Evolutionary conservation across 176 grass and related monocot species (phyloP), one percentile per base, ranked within the genome.

Genomic region (Otatea glauca): DNA sequence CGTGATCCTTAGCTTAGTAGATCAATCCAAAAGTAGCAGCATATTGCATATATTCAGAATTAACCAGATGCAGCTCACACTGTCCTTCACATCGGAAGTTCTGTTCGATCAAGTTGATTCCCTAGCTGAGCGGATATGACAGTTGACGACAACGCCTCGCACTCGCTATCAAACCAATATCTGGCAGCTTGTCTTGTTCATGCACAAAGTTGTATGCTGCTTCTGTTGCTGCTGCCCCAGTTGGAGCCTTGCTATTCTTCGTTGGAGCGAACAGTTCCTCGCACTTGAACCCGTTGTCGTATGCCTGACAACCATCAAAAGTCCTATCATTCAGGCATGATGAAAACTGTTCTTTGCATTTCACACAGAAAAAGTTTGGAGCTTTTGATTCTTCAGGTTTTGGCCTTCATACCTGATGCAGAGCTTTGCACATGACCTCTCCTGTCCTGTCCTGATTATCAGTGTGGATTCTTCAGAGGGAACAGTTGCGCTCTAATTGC

Each of bases 321-420:
- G 84, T 80, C 84, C 35, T 64, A 80, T 86, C 76, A 80, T 86
- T 72, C 77, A 66, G 16, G 24, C 85, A 86, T 86, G 85, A 81
- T 81, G 72, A 54, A 54, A 23, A 74, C 51, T 15, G 65, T 74
- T 74, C 18, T 74, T 17, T 18, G 71, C 71, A 11, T 74, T 51
- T 53, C 23, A 60, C 41, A 74, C 85, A 80, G 76, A 53, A 64
- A 70, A 70, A 45, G 18, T 34, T 32, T 8, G 1, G 17, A 4
- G 9, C 37, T 58, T 64, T 54, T 60, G 85, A 76, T 76, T 76
- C 72, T 75, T 74, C 10, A 29, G 60, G 35, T 24, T 76, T 62
- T 85, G 72, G 16, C 16, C 74, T 63, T 37, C n/a, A 63, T 32
- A 9, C 23, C 59, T 81, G 70, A 50, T 68, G 60, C 65, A 78